phyloP scores from a whole-genome alignment of 805 yeast genomes.

The Candida silvicultrix region DNA sequence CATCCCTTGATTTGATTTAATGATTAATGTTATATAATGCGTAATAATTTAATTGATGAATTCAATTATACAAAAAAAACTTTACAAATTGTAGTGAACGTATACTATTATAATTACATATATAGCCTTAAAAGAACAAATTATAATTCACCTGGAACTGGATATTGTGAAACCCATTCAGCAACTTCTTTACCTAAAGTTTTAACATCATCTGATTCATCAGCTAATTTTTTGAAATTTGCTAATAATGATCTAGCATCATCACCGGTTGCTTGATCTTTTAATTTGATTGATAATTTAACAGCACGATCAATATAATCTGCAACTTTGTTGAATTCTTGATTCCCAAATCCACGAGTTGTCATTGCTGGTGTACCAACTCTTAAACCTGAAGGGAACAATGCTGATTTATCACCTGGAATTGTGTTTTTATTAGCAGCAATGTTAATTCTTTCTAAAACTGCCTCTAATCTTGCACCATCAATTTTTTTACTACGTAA shows the following conservation, averaged over 20 bases:
- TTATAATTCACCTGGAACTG: slow-evolving; percentile 76
- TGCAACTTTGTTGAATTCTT: slow-evolving; percentile 78
- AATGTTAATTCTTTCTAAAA: slow-evolving; percentile 83
- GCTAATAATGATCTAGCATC: slow-evolving; percentile 54
- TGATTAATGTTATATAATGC: no score
- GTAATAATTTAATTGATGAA: no score
- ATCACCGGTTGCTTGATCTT: slow-evolving; percentile 50
- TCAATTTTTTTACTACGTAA: slow-evolving; percentile 73
- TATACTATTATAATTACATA: no score
- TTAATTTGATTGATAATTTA: slow-evolving; percentile 55
- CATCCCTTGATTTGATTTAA: no score
- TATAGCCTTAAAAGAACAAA: no score
- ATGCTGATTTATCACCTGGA: slow-evolving; percentile 94
- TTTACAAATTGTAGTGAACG: no score
- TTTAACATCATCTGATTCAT: slow-evolving; percentile 54
- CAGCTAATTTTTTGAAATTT: slow-evolving; percentile 67
- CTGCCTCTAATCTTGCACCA: slow-evolving; percentile 93
- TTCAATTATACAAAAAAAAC: no score
- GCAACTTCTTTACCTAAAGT: slow-evolving; percentile 59
- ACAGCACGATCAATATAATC: slow-evolving; percentile 77
- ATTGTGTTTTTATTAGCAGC: slow-evolving; percentile 95
- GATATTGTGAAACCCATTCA: slow-evolving; percentile 67
- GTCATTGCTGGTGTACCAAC: slow-evolving; percentile 99
- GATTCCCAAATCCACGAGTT: slow-evolving; percentile 80
- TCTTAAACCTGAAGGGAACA: slow-evolving; percentile 94